Base-by-base conservation (phyloP, 2,329 filamentous ascomycete genomes). In the Penicillium decumbens region DNA sequence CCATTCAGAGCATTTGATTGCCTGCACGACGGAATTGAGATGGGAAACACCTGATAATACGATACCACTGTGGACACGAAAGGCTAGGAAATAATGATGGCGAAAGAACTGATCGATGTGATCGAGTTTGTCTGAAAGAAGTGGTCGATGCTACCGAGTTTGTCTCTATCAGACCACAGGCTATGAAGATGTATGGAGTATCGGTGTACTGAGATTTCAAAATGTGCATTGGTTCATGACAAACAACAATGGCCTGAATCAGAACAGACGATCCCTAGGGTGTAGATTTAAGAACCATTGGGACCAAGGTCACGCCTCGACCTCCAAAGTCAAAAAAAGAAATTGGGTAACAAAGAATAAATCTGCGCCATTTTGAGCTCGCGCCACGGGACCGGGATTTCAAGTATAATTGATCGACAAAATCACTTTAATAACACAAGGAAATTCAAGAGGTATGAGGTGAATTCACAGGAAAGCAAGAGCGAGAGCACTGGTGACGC, bases 401-500 rank as follows among this genome's bases (percentile, higher is more conserved):
- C 55, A 51, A 54, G 38, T 59, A 54, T 54, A 44, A 57, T 61
- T 53, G 51, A 43, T 47, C 33, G 50, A 54, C 62, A 50, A 55
- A 57, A 55, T 58, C 59, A 64, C 56, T 65, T 64, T 61, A 61
- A 59, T 59, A 58, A 64, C 55, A 63, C 54, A 59, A 61, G 47
- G 60, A 62, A 61, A 61, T 56, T 58, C 52, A 56, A 54, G 57
- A 64, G 60, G 59, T 67, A 67, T 62, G 61, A 55, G 59, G 58
- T 57, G 49, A 55, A 51, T 61, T 70, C 63, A 73, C 49, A 72
- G 49, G 48, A 78, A 68, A 56, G 76, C 76, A 67, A 80, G 66
- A 46, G 62, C 67, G 53, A 76, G 55, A 44, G 79, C 74, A 62
- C 73, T 75, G 41, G 75, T 68, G 41, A 76, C 70, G 52, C 75